Evolutionary conservation across 306 rosid species (phyloP), one percentile per base, ranked within the genome.

Genomic region (Cucurbita moschata): DNA sequence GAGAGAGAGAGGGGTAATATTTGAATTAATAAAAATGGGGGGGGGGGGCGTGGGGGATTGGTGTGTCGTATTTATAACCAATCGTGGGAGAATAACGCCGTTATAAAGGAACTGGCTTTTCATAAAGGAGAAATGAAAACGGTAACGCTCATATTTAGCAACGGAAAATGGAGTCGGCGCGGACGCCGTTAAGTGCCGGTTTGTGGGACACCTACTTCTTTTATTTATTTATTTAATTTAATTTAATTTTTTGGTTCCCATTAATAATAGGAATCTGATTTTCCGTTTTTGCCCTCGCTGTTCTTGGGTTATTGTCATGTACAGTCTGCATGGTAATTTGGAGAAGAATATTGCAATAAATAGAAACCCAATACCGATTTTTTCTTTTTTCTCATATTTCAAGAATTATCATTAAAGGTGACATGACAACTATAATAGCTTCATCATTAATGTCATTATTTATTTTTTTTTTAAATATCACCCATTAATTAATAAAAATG

Each of bases 81-180:
- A 82, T 85, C 82, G 73, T 87, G 71, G 75, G 8, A 54, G 57
- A 21, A 75, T 89, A 83, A 94, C 99, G 97, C 87, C 99, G 99
- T 94, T 89, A 77, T 58, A 37, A 54, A 69, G 15, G 56, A 13
- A 56, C 43, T 67, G 56, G 12, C 87, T 42, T 70, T 21, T 26
- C 47, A 38, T 51, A 77, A 65, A 30, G 35, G 13, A 6, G 15
- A 30, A 30, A 38, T 58, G 30, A 23, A 50, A 72, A 80, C 88
- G 85, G 82, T 88, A 86, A 86, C 90, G 46, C 63, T 66, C 77
- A 1, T 57, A n/a, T 59, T 59, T 59, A 3, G 78, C 79, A 85
- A 85, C 89, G 87, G 86, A 63, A 85, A 85, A 80, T 83, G 86
- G 81, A 76, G 75, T 72, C 86, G 76, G 65, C 69, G 71, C 75